Conservation (phyloP, 371 early-diverging fungal species). For the Circinella minor region DNA sequence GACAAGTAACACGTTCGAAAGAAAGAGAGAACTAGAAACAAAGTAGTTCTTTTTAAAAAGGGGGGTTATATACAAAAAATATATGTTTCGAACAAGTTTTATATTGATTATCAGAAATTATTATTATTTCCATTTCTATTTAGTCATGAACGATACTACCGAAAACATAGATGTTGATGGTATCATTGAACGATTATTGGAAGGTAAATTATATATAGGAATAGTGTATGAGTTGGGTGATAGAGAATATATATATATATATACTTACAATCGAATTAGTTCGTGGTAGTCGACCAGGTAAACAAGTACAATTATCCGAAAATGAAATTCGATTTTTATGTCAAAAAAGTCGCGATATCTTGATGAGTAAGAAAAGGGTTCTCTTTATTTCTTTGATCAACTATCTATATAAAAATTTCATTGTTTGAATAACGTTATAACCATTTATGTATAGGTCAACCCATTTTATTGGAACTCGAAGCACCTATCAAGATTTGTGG, state of each 20-base stretch:
- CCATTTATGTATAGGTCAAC: conserved; percentile 58
- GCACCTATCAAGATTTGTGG: conserved; percentile 97
- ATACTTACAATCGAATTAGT: conserved; percentile 49
- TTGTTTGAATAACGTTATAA: not conserved
- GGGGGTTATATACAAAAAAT: no score
- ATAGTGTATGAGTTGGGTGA: not conserved
- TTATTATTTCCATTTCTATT: not conserved
- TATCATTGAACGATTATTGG: conserved; percentile 88
- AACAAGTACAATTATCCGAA: conserved; percentile 73
- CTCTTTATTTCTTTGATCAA: no score
- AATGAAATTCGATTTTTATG: conserved; percentile 86
- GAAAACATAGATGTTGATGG: conserved; percentile 81
- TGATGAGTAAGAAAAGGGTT: conserved; percentile 58
- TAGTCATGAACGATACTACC: conserved; percentile 39
- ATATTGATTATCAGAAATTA: no score
- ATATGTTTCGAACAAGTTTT: no score
- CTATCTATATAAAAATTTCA: no score
- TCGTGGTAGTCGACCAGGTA: conserved; percentile 88
- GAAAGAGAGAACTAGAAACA: no score
- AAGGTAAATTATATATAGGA: conserved; percentile 66
- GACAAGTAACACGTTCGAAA: no score
- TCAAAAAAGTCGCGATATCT: conserved; percentile 88
- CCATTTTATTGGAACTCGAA: conserved; percentile 92
- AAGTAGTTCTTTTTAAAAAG: no score
- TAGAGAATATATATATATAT: not conserved